Evolutionary conservation across 2,329 filamentous ascomycete species (phyloP).

Genomic region (Rhinocladiella mackenziei): DNA sequence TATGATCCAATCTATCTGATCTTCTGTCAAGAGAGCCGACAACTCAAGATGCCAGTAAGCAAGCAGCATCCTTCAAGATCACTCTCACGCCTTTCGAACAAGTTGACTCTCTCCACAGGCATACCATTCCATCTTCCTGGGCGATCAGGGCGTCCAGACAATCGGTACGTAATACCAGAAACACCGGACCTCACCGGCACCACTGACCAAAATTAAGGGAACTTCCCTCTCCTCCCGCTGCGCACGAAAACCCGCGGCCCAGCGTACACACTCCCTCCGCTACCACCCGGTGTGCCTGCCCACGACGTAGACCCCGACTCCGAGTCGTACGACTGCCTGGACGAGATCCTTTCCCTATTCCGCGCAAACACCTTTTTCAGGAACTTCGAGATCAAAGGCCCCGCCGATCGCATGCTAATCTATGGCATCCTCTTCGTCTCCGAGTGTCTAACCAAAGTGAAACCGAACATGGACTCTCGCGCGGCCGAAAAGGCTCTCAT

Average conservation of each 20-base stretch:
- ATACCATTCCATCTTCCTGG: constrained; percentile 94
- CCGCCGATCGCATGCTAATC: constrained; percentile 87
- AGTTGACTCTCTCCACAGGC: constrained; percentile 53
- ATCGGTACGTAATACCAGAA: constrained; percentile 58
- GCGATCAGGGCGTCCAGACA: constrained; percentile 67
- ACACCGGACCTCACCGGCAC: neutral
- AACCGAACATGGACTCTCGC: constrained; percentile 62
- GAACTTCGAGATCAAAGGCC: constrained; percentile 98
- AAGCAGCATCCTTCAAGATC: neutral
- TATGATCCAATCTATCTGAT: neutral
- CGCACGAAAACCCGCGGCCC: constrained; percentile 95
- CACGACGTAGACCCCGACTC: constrained; percentile 68
- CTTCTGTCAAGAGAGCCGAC: neutral
- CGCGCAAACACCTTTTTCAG: constrained; percentile 98
- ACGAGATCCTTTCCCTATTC: constrained; percentile 89
- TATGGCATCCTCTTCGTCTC: constrained; percentile 95
- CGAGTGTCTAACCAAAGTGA: constrained; percentile 85
- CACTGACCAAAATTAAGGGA: constrained; percentile 52
- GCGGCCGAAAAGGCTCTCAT: constrained; percentile 72
- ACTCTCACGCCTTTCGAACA: neutral
- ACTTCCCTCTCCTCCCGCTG: constrained; percentile 90
- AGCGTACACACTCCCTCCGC: constrained; percentile 72
- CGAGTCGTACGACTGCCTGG: constrained; percentile 92
- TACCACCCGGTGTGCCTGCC: constrained; percentile 54
- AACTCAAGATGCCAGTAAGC: constrained; percentile 9